A percentile compares a stretch with the other conserved stretches of the same genome.
phyloP scores from a whole-genome alignment of 139 green algal species.

The Astrephomene gubernaculifera region DNA sequence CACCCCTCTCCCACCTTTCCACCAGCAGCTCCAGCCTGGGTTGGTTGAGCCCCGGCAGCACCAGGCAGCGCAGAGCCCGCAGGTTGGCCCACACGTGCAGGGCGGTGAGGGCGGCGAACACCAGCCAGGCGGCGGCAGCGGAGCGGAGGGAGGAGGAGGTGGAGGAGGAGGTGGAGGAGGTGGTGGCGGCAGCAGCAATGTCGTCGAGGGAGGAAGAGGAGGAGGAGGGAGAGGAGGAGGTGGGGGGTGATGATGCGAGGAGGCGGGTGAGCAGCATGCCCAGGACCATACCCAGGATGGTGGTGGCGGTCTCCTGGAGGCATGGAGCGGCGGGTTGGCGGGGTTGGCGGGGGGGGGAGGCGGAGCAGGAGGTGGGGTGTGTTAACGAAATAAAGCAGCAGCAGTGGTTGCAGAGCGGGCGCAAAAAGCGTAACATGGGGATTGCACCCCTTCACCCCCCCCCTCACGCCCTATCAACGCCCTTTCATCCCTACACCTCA shows the following conservation, averaged over 20 bases:
- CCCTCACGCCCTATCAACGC: not conserved
- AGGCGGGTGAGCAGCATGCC: constrained; percentile 74
- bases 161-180: not conserved
- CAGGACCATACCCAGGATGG: constrained; percentile 84
- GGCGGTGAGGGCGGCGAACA: constrained; percentile 67
- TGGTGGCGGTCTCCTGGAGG: constrained; percentile 77
- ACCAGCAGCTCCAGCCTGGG: constrained; percentile 72
- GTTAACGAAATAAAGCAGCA: too few species aligned
- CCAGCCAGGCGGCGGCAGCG: constrained; percentile 39
- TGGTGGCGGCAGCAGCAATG: not conserved
- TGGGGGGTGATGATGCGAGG: constrained; percentile 13
- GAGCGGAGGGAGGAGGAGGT: not conserved
- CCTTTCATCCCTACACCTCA: not conserved
- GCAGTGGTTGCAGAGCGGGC: not conserved
- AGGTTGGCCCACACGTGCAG: constrained; percentile 89
- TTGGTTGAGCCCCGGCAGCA: constrained; percentile 80
- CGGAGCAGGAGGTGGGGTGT: not conserved
- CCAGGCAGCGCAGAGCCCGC: constrained; percentile 77
- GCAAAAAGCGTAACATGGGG: not conserved
- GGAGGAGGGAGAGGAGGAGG: not conserved
- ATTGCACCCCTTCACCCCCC: not conserved
- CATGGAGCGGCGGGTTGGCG: too few species aligned
- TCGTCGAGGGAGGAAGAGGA: not conserved
- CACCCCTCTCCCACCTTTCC: constrained; percentile 14
- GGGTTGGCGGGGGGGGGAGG: not conserved